Evolutionary conservation across 495 filamentous ascomycete species (phyloP).

Genomic region (Darksidea phi): DNA sequence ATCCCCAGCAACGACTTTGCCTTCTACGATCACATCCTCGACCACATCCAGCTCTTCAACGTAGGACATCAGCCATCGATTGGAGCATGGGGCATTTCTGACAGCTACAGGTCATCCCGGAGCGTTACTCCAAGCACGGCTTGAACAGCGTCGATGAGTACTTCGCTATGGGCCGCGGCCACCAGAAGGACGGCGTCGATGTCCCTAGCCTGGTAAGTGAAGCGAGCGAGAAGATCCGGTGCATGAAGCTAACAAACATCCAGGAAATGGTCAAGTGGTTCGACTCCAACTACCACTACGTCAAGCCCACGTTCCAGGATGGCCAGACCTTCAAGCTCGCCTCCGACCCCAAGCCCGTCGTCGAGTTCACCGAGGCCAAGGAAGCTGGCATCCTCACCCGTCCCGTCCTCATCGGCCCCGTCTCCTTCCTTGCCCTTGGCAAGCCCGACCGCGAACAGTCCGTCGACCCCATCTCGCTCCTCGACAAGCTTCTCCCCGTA

Average conservation of each 20-base stretch:
- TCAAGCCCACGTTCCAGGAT: constrained; percentile 96
- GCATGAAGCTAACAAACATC: constrained; percentile 5
- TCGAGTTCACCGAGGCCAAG: constrained; percentile 94
- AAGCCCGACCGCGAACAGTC: constrained; percentile 94
- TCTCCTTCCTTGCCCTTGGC: constrained; percentile 92
- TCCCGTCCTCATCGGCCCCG: constrained; percentile 90
- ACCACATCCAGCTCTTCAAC: constrained; percentile 98
- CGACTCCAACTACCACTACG: constrained; percentile 99
- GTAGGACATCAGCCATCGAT: constrained; percentile 53
- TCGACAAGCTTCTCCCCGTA: constrained; percentile 85
- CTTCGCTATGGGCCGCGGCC: constrained; percentile 99
- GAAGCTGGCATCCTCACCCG: constrained; percentile 88
- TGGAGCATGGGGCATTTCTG: not conserved
- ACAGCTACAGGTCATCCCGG: constrained; percentile 68
- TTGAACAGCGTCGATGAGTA: constrained; percentile 89
- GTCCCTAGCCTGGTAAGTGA: constrained; percentile 70
- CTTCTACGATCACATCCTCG: constrained; percentile 96
- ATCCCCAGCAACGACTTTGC: constrained; percentile 99
- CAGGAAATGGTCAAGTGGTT: constrained; percentile 99
- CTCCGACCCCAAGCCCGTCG: constrained; percentile 84
- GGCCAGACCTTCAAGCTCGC: constrained; percentile 91
- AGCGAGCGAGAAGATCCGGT: constrained; percentile 9
- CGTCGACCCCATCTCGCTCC: constrained; percentile 86
- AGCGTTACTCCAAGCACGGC: constrained; percentile 82
- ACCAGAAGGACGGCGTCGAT: constrained; percentile 88